Base-by-base conservation (phyloP, 1,284 basidiomycete species). In the Irpex lacteus region DNA sequence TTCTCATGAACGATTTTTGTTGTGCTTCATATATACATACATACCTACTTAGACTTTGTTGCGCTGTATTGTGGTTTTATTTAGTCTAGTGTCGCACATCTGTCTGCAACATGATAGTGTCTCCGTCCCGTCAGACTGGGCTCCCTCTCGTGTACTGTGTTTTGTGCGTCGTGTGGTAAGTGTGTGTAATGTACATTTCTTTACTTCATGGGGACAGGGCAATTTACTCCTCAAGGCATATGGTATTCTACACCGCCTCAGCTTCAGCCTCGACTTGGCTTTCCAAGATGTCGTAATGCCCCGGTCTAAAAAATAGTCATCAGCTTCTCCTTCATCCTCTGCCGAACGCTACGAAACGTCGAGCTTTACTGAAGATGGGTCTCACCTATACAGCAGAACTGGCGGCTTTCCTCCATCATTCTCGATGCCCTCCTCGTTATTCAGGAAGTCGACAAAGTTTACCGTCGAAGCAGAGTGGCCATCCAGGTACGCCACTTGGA, bases 401-500 rank as follows among this genome's bases (percentile, higher is more conserved):
- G 92, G 76, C 4, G 88, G 85, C 19, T 79, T 77, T 19, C 32
- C 49, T 9, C 40, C 54, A n/a, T 18, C 54, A 26, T 38, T 36
- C 13, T 55, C 44, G 57, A 26, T 49, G 15, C 44, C 32, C 57
- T 36, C 54, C 15, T 63, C 59, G 79, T 44, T 78, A 66, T 84
- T 80, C 59, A 87, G 80, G 71, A 95, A 89, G 67, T 87, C 80
- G 49, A 93, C 87, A 77, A 94, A 93, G 68, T 87, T 83, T 40
- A 92, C 88, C 37, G 76, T 74, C 2, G 80, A 83, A 7, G 74
- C 60, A 55, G 63, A 50, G 32, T 75, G 80, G 3, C 85, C 82
- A 73, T 94, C 92, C 18, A 96, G 82, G 75, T 95, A 95, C 4
- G 93, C 93, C 40, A 95, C 83, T 59, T 87, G 83, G 58, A 95